Base-by-base conservation (phyloP, 2,329 filamentous ascomycete species). In the Aspergillus ustus region DNA sequence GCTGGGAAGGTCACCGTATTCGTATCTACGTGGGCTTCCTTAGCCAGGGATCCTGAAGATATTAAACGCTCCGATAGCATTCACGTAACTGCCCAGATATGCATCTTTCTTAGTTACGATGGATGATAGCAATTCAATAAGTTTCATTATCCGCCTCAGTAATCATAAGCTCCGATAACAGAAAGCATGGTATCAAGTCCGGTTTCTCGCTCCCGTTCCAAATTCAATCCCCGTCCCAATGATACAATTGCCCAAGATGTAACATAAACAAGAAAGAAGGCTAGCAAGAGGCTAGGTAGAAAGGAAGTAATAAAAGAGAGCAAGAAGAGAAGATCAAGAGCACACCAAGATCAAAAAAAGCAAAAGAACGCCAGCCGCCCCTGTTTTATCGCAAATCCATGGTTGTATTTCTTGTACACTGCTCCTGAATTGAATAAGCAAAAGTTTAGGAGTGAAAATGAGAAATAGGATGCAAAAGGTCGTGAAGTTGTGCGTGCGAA, bases 171-270 rank as follows among this genome's bases (percentile, higher is more conserved):
- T 73, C 70, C 71, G 70, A 64, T 71, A 69, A 71, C 66, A 72
- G 72, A 72, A 68, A 72, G 8, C 34, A 73, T 76, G 73, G 73
- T 75, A 75, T 75, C 68, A 70, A 73, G 69, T 75, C 63, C 69
- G 69, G 61, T 62, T 57, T 55, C 52, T 43, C 46, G n/a, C 58
- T 59, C 60, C 61, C 60, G 58, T 59, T 50, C 63, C 62, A 56
- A 66, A 31, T 62, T 63, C 66, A 69, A 71, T 64, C 62, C 65
- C 65, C 60, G 66, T 68, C 67, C 65, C 64, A 70, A 68, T 67
- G 67, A 66, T 69, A 70, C 66, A 70, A 66, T 63, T 64, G 66
- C 64, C 55, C 65, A 67, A 64, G 55, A 65, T 60, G 62, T 64
- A 54, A 44, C 44, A 51, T 53, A 52, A 54, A 61, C 50, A 58